These are phyloP conservation scores for Tephrocybe sp. DNA, from an alignment of 768 basidiomycete genomes.

Conservation along the genomic window DNA sequence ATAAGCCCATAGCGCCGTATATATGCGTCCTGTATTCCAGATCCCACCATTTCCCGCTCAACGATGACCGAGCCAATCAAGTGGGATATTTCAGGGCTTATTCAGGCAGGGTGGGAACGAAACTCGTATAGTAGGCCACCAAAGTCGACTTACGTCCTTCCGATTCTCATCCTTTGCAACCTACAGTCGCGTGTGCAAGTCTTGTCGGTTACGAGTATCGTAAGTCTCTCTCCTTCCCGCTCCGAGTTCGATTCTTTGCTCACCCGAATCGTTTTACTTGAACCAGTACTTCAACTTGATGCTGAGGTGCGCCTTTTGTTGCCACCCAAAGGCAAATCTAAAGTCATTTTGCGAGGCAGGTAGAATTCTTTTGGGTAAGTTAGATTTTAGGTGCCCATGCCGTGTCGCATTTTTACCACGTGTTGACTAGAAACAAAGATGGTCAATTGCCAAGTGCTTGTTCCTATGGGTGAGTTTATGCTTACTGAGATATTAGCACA, in stretches of 20 bases:
- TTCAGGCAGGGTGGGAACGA: constrained; percentile 21
- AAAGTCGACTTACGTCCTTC: background rate
- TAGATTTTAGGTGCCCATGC: no score
- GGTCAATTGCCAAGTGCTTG: constrained; percentile 33
- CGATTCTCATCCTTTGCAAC: background rate
- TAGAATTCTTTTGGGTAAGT: constrained; percentile 30
- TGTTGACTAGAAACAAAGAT: constrained; percentile 26
- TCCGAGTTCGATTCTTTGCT: background rate
- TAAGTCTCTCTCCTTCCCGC: no score
- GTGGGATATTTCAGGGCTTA: constrained; percentile 12
- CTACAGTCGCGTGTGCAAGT: constrained; percentile 21
- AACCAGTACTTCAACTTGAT: constrained; percentile 25
- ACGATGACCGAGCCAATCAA: no score
- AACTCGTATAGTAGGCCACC: constrained; percentile 1
- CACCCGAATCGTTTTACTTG: background rate
- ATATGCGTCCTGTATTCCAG: no score
- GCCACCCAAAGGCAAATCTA: background rate
- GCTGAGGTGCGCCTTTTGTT: constrained; percentile 19
- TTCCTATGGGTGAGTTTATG: constrained; percentile 30
- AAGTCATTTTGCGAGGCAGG: constrained; percentile 10
- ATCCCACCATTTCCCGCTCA: no score
- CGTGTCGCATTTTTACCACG: no score
- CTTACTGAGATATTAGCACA: background rate
- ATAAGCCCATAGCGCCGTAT: no score
- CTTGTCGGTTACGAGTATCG: constrained; percentile 25